A percentile compares a stretch with the other conserved stretches of the same genome.
Conservation (phyloP, 106 monocot species). For the Gastrodia elata region DNA sequence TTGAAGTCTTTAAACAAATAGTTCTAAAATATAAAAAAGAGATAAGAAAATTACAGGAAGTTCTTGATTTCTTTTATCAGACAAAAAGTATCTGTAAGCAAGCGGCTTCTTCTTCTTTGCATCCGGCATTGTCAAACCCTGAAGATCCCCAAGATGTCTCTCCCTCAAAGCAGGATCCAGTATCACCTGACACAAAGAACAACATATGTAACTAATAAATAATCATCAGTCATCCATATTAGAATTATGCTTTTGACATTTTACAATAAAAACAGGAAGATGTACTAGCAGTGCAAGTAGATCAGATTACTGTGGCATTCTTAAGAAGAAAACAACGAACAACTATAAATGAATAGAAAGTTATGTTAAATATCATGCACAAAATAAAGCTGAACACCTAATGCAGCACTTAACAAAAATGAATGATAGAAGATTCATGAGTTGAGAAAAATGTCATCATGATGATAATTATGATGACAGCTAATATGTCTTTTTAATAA, state of each 20-base stretch:
- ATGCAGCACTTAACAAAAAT: not conserved
- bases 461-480: not conserved
- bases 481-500: not conserved
- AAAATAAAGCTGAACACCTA: not conserved
- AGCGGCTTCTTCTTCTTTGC: conserved; percentile 53
- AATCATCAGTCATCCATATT: not conserved
- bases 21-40: not conserved
- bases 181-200: conserved; percentile 42
- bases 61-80: conserved; percentile 45
- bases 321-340: not conserved
- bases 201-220: not conserved
- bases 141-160: conserved; percentile 83
- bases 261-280: not conserved
- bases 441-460: not conserved
- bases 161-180: conserved; percentile 63
- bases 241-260: not conserved
- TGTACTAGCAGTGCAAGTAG: not conserved
- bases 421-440: not conserved
- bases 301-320: not conserved
- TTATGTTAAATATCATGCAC: not conserved
- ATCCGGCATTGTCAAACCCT: conserved; percentile 61
- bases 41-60: conserved; percentile 49
- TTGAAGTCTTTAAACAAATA: not conserved
- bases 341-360: not conserved
- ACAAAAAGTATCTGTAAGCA: conserved; percentile 56